A percentile compares a stretch with the other conserved stretches of the same genome.
Conservation (phyloP, 192 early-diverging fungal species). For the Powellomyces hirtus region DNA sequence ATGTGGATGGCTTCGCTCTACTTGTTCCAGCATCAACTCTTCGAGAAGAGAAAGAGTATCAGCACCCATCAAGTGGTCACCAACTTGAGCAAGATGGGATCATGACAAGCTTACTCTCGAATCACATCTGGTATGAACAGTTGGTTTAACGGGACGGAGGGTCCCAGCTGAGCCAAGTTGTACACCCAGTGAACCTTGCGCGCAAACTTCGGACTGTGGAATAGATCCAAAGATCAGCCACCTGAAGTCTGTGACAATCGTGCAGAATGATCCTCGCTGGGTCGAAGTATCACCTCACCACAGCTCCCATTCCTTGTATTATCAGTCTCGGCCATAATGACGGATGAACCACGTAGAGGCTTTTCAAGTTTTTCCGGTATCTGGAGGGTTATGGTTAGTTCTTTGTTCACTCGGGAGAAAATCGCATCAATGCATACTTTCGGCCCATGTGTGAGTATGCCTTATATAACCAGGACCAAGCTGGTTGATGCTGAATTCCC, state of each 20-base stretch:
- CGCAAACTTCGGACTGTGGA: conserved; percentile 88
- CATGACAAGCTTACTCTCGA: conserved; percentile 7
- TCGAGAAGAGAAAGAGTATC: no score
- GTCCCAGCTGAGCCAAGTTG: conserved; percentile 65
- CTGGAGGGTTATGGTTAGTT: no score
- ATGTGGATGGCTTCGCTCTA: not conserved
- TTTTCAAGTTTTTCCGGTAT: conserved; percentile 90
- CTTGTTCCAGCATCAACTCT: conserved; percentile 13
- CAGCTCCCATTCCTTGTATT: conserved; percentile 78
- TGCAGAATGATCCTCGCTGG: not conserved
- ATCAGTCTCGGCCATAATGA: conserved; percentile 77
- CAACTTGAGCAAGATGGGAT: no score
- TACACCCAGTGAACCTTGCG: conserved; percentile 80
- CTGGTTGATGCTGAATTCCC: conserved; percentile 73
- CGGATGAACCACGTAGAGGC: conserved; percentile 90
- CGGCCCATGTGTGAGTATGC: conserved; percentile 79
- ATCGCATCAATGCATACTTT: conserved; percentile 51
- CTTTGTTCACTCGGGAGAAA: no score
- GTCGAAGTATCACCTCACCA: conserved; percentile 68
- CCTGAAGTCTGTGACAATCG: not conserved
- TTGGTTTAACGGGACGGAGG: conserved; percentile 67
- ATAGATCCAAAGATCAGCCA: not conserved
- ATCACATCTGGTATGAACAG: conserved; percentile 68
- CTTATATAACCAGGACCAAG: conserved; percentile 78
- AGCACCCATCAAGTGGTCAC: no score